Percentiles rank a stretch among this genome's conserved stretches.
phyloP scores from a whole-genome alignment of 352 stramenopile species.

The Pythium dissotocum region DNA sequence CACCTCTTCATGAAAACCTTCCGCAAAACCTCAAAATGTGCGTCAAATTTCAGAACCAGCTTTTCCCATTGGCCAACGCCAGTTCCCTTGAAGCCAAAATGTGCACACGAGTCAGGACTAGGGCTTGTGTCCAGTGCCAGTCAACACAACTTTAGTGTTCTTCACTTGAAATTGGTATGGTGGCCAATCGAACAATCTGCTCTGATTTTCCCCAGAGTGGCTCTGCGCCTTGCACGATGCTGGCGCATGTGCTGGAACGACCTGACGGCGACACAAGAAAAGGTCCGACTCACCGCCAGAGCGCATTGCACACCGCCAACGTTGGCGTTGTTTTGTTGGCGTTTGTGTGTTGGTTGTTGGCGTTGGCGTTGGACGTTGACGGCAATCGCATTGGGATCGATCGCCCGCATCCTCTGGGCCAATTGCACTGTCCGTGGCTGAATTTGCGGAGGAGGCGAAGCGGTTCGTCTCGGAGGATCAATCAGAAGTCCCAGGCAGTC shows the following conservation, averaged over 20 bases:
- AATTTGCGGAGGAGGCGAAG: background rate
- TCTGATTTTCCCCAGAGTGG: constrained; percentile 14
- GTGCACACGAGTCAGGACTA: background rate
- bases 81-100: background rate
- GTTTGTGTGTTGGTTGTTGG: constrained; percentile 6
- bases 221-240: background rate
- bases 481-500: too few relatives aligned
- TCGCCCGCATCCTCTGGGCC: background rate
- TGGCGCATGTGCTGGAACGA: constrained; percentile 16
- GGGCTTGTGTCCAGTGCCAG: constrained; percentile 6
- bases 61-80: background rate
- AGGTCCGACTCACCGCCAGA: constrained; percentile 20
- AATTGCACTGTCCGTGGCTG: background rate
- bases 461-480: background rate
- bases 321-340: constrained; percentile 5
- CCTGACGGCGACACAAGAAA: constrained; percentile 26
- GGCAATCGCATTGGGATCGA: background rate
- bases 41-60: background rate
- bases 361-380: background rate
- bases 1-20: background rate
- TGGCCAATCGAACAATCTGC: background rate
- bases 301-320: background rate
- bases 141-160: background rate
- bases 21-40: background rate
- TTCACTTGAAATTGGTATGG: background rate